Evolutionary conservation across 2,329 filamentous ascomycete genomes (phyloP), one percentile per base, ranked within the genome.

Genomic region (Cryphonectria naterciae): DNA sequence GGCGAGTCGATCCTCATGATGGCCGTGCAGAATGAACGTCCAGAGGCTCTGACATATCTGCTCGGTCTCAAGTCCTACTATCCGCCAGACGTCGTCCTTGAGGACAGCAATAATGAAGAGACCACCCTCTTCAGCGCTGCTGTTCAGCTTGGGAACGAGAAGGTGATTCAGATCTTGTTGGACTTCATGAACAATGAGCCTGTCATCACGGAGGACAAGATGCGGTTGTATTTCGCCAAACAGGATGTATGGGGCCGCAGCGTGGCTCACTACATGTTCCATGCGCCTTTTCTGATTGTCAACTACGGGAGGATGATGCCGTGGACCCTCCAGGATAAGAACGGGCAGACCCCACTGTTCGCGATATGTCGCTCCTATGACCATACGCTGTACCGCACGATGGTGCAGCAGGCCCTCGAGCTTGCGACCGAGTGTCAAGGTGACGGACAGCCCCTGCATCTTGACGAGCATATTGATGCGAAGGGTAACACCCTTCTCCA

Each of bases 401-500:
- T 99, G 96, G 93, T 99, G 0, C 90, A 93, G 74, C 88, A 91
- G 72, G 96, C 93, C 5, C 84, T 99, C 52, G 85, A 89, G 43
- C 89, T 92, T 61, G 94, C 96, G 2, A 91, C 90, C 68, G 81
- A 84, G 69, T 87, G 90, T 3, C 96, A 99, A 80, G 87, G 86
- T 2, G 95, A 98, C 77, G 89, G 88, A 1, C 86, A 91, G 78
- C 89, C 91, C n/a, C 85, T 99, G 35, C 95, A 97, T 78, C 81
- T 99, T 1, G 95, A 98, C 76, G 93, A 98, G 73, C 96, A 99
- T 79, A 88, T 98, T 13, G 96, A 99, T 79, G 87, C 84, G 71
- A 98, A 97, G 79, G 95, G 95, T 41, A 99, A 99, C 76, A 98
- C 95, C 2, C 84, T 99, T 39, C 83, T 99, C n/a, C 96, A 99